Conservation (phyloP, 208 protist species). For the Blechomonas ayalai region DNA sequence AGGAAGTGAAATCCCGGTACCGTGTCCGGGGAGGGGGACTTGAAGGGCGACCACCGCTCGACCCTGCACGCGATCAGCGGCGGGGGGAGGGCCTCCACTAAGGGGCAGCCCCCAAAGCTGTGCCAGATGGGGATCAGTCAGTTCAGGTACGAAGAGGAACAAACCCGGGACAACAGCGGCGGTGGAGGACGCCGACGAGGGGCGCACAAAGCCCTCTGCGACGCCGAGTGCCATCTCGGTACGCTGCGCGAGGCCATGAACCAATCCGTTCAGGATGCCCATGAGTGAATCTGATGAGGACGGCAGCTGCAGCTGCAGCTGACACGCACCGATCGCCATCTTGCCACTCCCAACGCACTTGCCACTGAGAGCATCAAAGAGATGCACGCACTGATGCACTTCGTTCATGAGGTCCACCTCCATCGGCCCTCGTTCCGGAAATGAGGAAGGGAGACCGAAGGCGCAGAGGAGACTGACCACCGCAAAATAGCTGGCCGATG, state of each 20-base stretch:
- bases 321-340: slow-evolving; percentile 2
- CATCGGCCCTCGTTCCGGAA: neutral
- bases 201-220: neutral
- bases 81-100: neutral
- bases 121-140: slow-evolving; percentile 12
- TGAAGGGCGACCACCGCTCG: too few species aligned
- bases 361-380: slow-evolving; percentile 40
- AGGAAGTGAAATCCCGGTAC: neutral
- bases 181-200: neutral
- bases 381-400: slow-evolving; percentile 22
- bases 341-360: slow-evolving; percentile 12
- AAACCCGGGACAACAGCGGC: neutral
- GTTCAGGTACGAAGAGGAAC: slow-evolving; percentile 19
- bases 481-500: slow-evolving; percentile 35
- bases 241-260: too few species aligned
- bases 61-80: too few species aligned
- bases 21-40: too few species aligned
- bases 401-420: neutral
- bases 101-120: too few species aligned
- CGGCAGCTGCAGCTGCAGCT: neutral
- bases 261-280: too few species aligned
- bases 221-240: neutral
- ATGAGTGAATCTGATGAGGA: too few species aligned
- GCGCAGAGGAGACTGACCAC: slow-evolving; percentile 19
- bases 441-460: too few species aligned